Percentiles rank a stretch among this genome's conserved stretches.
phyloP scores from a whole-genome alignment of 148 eudicot genomes.

The Cornus controversa region DNA sequence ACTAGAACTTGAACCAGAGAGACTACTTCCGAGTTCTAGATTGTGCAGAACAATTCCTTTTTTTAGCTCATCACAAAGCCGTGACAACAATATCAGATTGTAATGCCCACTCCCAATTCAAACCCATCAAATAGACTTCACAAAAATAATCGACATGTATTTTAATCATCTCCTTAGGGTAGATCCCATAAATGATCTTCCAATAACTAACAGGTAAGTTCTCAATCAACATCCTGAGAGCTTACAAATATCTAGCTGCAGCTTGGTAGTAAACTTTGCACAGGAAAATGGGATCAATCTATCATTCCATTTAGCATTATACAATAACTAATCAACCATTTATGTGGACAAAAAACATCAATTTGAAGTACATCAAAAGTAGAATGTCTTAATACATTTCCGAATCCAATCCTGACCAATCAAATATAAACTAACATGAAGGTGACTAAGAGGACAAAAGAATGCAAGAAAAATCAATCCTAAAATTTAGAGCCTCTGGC shows the following conservation, averaged over 20 bases:
- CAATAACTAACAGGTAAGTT: too few relatives aligned
- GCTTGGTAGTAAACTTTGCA: neutral
- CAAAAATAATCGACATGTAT: too few relatives aligned
- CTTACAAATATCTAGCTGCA: neutral
- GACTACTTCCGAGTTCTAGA: too few relatives aligned
- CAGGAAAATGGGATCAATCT: neutral
- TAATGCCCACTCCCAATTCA: too few relatives aligned
- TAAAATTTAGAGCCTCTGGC: neutral
- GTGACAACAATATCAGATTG: too few relatives aligned
- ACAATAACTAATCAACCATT: neutral
- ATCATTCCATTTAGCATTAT: neutral
- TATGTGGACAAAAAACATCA: neutral
- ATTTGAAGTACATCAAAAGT: neutral
- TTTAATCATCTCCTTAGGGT: too few relatives aligned
- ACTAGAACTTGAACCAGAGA: too few relatives aligned
- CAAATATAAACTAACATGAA: slow-evolving; percentile 2
- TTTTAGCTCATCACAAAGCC: too few relatives aligned
- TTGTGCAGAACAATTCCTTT: too few relatives aligned
- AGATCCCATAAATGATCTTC: too few relatives aligned
- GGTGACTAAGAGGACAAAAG: neutral
- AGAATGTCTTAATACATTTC: slow-evolving; percentile 7
- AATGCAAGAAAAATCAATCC: neutral
- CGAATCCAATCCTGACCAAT: slow-evolving; percentile 2
- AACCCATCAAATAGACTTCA: too few relatives aligned
- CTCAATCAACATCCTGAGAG: too few relatives aligned